Percentiles rank a stretch among this genome's conserved stretches.
These are phyloP conservation scores for Physcomitrium patens DNA, from an alignment of 225 moss, liverwort and hornwort species.

Conservation along the genomic window DNA sequence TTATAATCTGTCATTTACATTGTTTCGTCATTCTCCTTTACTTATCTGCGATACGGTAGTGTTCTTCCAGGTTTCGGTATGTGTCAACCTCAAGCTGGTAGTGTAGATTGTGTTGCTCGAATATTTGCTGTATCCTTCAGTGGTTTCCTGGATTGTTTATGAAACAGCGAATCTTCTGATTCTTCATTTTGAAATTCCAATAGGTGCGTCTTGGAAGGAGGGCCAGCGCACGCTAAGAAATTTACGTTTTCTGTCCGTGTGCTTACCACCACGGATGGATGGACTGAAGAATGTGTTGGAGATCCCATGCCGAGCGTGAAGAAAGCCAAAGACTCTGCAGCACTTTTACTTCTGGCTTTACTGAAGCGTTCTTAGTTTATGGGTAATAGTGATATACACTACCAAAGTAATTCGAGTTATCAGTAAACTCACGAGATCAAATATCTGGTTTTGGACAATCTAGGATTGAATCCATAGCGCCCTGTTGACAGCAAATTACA, in stretches of 20 bases:
- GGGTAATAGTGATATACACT: background rate
- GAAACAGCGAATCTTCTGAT: background rate
- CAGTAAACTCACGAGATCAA: no score
- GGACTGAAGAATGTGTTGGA: conserved; percentile 97
- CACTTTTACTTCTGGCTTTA: conserved; percentile 82
- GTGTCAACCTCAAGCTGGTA: no score
- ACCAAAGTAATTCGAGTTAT: no score
- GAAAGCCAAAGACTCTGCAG: conserved; percentile 98
- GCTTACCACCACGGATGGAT: conserved; percentile 90
- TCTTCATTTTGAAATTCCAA: background rate
- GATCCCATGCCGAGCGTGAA: conserved; percentile 99
- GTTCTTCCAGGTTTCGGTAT: no score
- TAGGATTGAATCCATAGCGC: no score
- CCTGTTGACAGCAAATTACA: no score
- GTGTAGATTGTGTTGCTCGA: no score
- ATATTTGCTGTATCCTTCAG: no score
- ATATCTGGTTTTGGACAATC: no score
- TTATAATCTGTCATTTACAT: background rate
- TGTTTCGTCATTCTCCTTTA: conserved; percentile 4
- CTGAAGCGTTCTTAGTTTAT: conserved; percentile 72
- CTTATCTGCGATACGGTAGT: background rate
- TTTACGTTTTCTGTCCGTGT: conserved; percentile 98
- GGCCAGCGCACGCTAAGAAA: conserved; percentile 97
- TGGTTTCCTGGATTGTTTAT: no score
- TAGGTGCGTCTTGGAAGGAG: conserved; percentile 90